phyloP scores from a whole-genome alignment of 2,329 filamentous ascomycete genomes.

The Aspergillus amoenus region DNA sequence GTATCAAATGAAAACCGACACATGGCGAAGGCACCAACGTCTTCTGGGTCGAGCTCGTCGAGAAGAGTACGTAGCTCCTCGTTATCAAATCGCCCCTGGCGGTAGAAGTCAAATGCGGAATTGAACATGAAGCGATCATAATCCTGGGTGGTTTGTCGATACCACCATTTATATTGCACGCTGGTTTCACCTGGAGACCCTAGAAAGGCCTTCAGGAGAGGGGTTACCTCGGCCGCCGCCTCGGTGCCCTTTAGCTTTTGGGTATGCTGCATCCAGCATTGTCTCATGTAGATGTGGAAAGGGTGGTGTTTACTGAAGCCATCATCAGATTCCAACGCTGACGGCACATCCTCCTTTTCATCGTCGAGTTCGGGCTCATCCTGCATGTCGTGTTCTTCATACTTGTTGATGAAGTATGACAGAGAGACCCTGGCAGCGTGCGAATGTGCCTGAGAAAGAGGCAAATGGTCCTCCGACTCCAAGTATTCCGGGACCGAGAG shows the following conservation, averaged over 20 bases:
- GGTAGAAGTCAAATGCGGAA: background rate
- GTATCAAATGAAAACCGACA: conserved; percentile 9
- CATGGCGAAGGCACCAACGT: conserved; percentile 11
- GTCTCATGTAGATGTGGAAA: conserved; percentile 14
- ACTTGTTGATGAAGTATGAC: conserved; percentile 8
- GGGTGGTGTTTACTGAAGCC: conserved; percentile 3
- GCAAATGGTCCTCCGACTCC: background rate
- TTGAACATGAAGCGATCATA: background rate
- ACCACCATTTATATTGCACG: conserved; percentile 12
- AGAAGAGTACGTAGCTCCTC: background rate
- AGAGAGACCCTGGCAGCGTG: conserved; percentile 12
- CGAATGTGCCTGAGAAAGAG: background rate
- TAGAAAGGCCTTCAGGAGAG: conserved; percentile 14
- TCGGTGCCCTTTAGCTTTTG: background rate
- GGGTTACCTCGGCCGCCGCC: background rate
- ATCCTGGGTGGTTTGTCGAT: background rate
- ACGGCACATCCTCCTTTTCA: background rate
- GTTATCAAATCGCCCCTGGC: background rate
- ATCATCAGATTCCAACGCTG: background rate
- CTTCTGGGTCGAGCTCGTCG: conserved; percentile 6
- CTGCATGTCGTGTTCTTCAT: conserved; percentile 5
- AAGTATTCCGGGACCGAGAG: conserved; percentile 17
- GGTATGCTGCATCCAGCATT: conserved; percentile 12
- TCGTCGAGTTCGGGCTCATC: background rate
- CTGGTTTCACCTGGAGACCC: conserved; percentile 10